These are phyloP conservation scores for Quercus cerris DNA, from an alignment of 306 rosid genomes.

Conservation along the genomic window DNA sequence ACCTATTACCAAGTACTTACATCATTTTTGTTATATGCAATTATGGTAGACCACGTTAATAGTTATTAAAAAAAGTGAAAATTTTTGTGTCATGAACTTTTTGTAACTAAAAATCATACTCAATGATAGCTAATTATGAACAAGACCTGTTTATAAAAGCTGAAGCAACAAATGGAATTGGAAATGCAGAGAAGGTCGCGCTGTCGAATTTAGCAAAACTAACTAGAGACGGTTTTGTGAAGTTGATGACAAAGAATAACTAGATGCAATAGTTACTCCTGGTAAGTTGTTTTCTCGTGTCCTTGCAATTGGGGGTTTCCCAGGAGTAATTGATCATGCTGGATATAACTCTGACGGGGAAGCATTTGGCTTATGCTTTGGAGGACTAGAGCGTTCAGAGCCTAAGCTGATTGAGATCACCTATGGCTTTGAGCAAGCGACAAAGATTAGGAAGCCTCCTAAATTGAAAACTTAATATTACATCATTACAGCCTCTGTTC, in stretches of 20 bases:
- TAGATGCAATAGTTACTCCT: conserved; percentile 53
- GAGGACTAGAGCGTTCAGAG: conserved; percentile 66
- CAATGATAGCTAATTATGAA: background rate
- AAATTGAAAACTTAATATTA: background rate
- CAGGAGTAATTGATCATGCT: conserved; percentile 70
- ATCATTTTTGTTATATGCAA: no score
- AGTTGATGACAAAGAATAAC: conserved; percentile 29
- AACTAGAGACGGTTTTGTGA: conserved; percentile 30
- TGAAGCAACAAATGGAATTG: conserved; percentile 29
- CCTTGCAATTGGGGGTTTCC: conserved; percentile 66
- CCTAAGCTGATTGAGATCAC: conserved; percentile 61
- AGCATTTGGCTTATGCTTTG: conserved; percentile 66
- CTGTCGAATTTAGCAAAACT: conserved; percentile 16
- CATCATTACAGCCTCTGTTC: background rate
- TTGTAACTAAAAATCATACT: no score
- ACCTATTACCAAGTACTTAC: no score
- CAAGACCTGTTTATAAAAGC: conserved; percentile 32
- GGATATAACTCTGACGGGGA: conserved; percentile 32
- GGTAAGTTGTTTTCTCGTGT: conserved; percentile 1
- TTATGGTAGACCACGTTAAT: no score
- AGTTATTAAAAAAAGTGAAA: no score
- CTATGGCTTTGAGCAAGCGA: conserved; percentile 66
- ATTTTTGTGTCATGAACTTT: no score
- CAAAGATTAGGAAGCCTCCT: conserved; percentile 61
- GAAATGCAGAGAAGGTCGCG: conserved; percentile 13